Conservation (phyloP, 225 moss, liverwort and hornwort species). For the Pseudisothecium myosuroides region DNA sequence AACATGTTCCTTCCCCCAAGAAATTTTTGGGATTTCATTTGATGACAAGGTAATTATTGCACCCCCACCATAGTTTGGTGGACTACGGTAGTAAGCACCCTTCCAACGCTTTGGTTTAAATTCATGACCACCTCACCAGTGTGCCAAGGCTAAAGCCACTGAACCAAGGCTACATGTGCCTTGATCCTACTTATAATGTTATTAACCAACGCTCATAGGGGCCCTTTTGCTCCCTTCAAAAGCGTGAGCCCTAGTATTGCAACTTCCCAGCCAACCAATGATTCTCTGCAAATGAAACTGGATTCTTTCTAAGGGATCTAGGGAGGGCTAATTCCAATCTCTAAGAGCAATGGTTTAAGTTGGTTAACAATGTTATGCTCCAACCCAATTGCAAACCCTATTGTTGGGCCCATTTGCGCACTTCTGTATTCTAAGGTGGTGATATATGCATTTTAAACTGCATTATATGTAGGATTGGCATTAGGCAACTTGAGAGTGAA, state of each 20-base stretch:
- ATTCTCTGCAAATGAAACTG: not conserved
- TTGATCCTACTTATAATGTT: not conserved
- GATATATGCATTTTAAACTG: not conserved
- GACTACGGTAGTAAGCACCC: no score
- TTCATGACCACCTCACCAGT: no score
- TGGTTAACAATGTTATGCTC: not conserved
- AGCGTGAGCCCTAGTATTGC: fast-evolving
- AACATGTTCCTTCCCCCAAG: fast-evolving
- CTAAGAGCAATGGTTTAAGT: fast-evolving
- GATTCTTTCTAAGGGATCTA: not conserved
- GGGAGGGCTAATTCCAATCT: not conserved
- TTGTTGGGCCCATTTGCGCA: not conserved
- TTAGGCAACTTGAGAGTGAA: not conserved
- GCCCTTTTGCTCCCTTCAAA: no score
- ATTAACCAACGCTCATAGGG: not conserved
- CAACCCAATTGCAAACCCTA: fast-evolving
- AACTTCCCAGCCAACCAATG: not conserved
- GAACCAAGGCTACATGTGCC: fast-evolving
- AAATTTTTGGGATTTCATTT: no score
- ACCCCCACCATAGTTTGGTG: fast-evolving
- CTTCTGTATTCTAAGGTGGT: not conserved
- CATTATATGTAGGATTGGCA: not conserved
- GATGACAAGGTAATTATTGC: no score
- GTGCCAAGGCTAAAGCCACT: no score
- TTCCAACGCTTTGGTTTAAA: fast-evolving